phyloP scores from a whole-genome alignment of 371 early-diverging fungal species.

The Conidiobolus incongruus region DNA sequence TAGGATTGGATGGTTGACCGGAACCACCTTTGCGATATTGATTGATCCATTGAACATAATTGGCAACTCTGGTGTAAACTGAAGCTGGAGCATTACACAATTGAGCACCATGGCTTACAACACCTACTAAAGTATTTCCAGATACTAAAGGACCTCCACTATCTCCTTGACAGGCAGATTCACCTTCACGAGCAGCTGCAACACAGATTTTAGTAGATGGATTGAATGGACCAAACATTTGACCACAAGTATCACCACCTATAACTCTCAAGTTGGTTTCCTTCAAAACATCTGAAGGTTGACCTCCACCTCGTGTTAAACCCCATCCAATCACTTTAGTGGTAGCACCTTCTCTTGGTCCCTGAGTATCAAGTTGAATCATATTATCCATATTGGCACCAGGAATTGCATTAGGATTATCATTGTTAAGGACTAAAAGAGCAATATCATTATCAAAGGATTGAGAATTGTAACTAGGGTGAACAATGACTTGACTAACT shows the following conservation, averaged over 20 bases:
- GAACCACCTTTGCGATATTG: not conserved
- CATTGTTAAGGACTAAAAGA: no score
- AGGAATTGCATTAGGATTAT: no score
- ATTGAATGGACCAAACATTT: not conserved
- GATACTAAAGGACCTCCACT: not conserved
- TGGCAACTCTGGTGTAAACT: slow-evolving; percentile 1
- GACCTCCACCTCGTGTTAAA: not conserved
- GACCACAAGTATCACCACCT: not conserved
- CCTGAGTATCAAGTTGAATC: not conserved
- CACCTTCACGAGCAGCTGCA: not conserved
- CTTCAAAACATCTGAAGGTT: no score
- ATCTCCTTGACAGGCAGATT: not conserved
- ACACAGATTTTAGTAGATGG: not conserved
- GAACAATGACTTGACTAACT: no score
- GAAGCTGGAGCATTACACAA: not conserved
- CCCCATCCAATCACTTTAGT: not conserved
- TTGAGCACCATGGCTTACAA: not conserved
- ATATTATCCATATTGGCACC: no score
- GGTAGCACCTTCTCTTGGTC: not conserved
- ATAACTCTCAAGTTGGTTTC: no score
- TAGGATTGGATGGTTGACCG: no score
- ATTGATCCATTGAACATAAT: not conserved
- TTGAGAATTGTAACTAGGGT: no score
- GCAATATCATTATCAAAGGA: no score
- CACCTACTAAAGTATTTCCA: not conserved